Evolutionary conservation across 2,329 filamentous ascomycete genomes (phyloP).

Genomic region (Leptographium flavum): DNA sequence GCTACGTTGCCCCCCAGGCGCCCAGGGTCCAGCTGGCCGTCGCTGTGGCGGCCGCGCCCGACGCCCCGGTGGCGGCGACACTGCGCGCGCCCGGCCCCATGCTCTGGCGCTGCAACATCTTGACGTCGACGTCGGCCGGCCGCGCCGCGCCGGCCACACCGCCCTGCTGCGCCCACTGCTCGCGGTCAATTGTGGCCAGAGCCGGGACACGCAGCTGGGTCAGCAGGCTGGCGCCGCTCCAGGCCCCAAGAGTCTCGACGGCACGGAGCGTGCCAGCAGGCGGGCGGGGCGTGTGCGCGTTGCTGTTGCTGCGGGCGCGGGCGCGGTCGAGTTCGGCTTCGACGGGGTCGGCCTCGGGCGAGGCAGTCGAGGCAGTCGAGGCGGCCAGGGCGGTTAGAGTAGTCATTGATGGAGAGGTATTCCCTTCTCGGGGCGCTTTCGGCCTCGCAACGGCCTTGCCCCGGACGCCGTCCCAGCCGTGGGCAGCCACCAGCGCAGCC

Average conservation of each 20-base stretch:
- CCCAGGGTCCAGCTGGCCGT: constrained; percentile 47
- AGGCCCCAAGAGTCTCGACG: constrained; percentile 56
- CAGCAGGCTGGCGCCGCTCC: constrained; percentile 59
- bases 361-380: constrained; percentile 22
- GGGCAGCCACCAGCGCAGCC: constrained; percentile 44
- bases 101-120: constrained; percentile 45
- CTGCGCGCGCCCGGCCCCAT: constrained; percentile 32
- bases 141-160: constrained; percentile 42
- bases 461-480: constrained; percentile 65
- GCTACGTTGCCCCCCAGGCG: constrained; percentile 37
- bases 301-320: constrained; percentile 14
- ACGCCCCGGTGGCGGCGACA: background rate
- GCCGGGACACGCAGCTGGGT: constrained; percentile 55
- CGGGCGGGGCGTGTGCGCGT: background rate
- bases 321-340: constrained; percentile 38
- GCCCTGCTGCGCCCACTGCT: constrained; percentile 57
- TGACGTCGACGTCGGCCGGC: constrained; percentile 43
- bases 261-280: constrained; percentile 45
- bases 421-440: constrained; percentile 18
- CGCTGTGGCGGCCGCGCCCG: constrained; percentile 8
- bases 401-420: background rate
- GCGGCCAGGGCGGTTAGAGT: constrained; percentile 17
- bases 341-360: constrained; percentile 40
- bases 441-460: constrained; percentile 50
- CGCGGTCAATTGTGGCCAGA: constrained; percentile 55